Base-by-base conservation (phyloP, 306 rosid genomes). In the Lagenaria siceraria region DNA sequence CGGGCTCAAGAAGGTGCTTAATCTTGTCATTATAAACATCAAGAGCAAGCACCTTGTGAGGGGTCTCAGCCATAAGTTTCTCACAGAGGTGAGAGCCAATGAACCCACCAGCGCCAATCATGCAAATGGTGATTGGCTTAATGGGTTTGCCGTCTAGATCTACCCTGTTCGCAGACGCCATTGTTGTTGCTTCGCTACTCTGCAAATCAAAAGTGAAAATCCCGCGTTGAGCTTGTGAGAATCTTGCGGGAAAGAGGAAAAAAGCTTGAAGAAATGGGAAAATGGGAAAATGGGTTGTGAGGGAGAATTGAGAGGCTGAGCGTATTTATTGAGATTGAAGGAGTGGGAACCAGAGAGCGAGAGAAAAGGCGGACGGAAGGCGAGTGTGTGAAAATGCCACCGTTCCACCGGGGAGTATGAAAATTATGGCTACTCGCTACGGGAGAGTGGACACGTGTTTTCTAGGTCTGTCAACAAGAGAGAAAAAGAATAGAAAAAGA, bases 31-130 rank as follows among this genome's bases (percentile, higher is more conserved):
- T 89, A 87, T 93, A 93, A 19, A 93, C 98, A 14, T 93, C 98
- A 9, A 93, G 61, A 14, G 96, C 98, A 0, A 93, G 79, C 12
- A 93, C 90, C 83, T 79, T 93, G 86, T 93, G 98, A 1, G 97
- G 90, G 0, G 98, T 93, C 78, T 91, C 96, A 1, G 71, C 8
- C 92, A 93, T 86, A 3, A 93, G 85, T 86, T 91, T 93, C 85
- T 93, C 97, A 64, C 97, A 93, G 21, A 93, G 93, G 80, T 93
- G 98, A 8, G 98, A 93, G 3, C 98, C 98, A 2, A 93, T 93
- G 93, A 93, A 93, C 0, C 98, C 98, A 1, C 97, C 98, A 6
- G 98, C 98, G 0, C 98, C 98, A 22, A 93, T 93, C 97, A 93
- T 93, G 88, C 98, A 93, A 27, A 93, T 91, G 14, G 98, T 89